Evolutionary conservation across 805 yeast species (phyloP), one percentile per base, ranked within the genome.

Genomic region (Scheffersomyces stipitis): DNA sequence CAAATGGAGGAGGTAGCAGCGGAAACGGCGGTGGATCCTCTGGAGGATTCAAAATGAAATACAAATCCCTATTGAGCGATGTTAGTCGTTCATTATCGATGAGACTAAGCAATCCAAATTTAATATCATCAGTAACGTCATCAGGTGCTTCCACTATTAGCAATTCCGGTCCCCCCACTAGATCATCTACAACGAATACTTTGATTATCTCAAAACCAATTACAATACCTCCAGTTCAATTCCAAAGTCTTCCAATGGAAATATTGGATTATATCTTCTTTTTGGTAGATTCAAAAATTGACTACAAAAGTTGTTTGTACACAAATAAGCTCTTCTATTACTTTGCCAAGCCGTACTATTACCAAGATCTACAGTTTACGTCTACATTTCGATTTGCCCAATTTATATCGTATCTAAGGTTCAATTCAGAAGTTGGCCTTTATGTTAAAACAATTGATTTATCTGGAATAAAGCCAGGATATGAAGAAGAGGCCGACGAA

Each of bases 341-440:
- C 23, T 61, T 78, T 5, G 73, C 82, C 2, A 76, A 78, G 45
- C 72, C 72, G 4, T 66, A 71, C 16, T 58, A 87, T 8, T 88
- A 86, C 56, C 51, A 64, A 10, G 42, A 59, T 5, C 79, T 90
- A 3, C 42, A 49, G 10, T 74, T 88, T 46, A 74, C 78, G 0
- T 80, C 95, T 2, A 81, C 90, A 5, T 88, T 84, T 54, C 65
- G 96, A 28, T 75, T 86, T 30, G 93, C 87, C 0, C 96, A 88
- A 58, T 81, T 88, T 49, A 78, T 88, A 4, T 72, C 89, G 2
- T 72, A 80, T 4, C 58, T 88, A n/a, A 67, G 84, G 30, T 66
- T 74, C 36, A 73, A 75, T 44, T 69, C 76, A 6, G 62, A 64
- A 3, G 69, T 83, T 35, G 89, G 90, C 0, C 49, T 54, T 16